Base-by-base conservation (phyloP, 2,329 filamentous ascomycete species). In the Aspergillus vadensis region DNA sequence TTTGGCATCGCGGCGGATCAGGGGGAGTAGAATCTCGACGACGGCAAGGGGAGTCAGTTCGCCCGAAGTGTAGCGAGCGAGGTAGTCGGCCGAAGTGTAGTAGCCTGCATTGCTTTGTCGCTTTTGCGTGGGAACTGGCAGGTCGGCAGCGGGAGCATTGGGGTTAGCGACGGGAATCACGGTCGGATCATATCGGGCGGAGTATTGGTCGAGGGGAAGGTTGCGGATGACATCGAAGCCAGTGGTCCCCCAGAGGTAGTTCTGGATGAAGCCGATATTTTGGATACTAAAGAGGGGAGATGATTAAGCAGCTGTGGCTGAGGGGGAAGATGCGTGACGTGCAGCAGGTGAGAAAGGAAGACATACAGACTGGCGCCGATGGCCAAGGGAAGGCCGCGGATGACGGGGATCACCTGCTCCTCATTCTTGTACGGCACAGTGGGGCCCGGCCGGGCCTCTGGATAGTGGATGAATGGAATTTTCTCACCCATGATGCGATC, bases 41-140 rank as follows among this genome's bases (percentile, higher is more conserved):
- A 97, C 90, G 63, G 88, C 85, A 0, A 86, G 81, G 0, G 92
- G 92, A 0, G 91, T 95, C 59, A 89, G 72, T 61, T 83, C 79
- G 54, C 91, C 90, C 5, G 85, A 85, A 63, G 82, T 83, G 78
- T 93, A 96, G 43, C 90, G 84, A 55, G 85, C 83, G 72, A 92
- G 88, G 72, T 92, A 97, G 77, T 97, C 91, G 12, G 85, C 83
- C 23, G 87, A 85, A 3, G 90, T 90, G 73, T 88, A 86, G 77
- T 90, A 91, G 48, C 85, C 82, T 15, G 52, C 56, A 7, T 63
- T 59, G 9, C 66, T 68, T 50, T 68, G 72, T 53, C 72, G 67
- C 73, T 73, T 74, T 76, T 77, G 63, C 63, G 75, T 57, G 43
- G 70, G 61, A 76, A 51, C 61, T 7, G 70, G 70, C 5, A 74